phyloP scores from a whole-genome alignment of 805 yeast genomes.

The Myxozyma monticola region DNA sequence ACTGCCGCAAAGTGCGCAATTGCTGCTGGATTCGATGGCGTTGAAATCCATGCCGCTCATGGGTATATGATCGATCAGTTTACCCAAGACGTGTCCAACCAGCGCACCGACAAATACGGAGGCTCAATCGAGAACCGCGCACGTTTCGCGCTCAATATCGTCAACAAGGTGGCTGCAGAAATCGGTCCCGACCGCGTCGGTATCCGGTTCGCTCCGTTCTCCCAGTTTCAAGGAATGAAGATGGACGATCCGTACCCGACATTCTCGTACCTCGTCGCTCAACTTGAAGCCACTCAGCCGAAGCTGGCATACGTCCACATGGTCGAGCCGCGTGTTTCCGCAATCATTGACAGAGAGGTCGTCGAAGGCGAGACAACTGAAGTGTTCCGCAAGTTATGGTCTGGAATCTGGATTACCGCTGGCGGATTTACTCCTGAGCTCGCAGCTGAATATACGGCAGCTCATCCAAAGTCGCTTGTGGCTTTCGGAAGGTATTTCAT shows the following conservation, averaged over 20 bases:
- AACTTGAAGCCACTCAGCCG: conserved; percentile 44
- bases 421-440: conserved; percentile 30
- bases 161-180: conserved; percentile 52
- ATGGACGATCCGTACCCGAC: conserved; percentile 41
- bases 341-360: conserved; percentile 21
- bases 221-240: conserved; percentile 37
- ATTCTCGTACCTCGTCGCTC: conserved; percentile 45
- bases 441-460: conserved; percentile 13
- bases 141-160: conserved; percentile 52
- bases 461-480: conserved; percentile 32
- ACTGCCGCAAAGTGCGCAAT: conserved; percentile 55
- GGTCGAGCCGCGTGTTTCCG: conserved; percentile 49
- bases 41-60: conserved; percentile 66
- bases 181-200: conserved; percentile 49
- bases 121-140: conserved; percentile 61
- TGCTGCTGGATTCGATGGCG: conserved; percentile 59
- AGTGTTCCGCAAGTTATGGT: conserved; percentile 15
- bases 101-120: conserved; percentile 62
- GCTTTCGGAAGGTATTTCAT: conserved; percentile 53
- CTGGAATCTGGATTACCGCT: conserved; percentile 29
- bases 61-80: conserved; percentile 57
- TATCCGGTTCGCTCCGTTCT: conserved; percentile 45
- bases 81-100: conserved; percentile 47
- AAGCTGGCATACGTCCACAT: conserved; percentile 47
- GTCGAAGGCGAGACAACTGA: conserved; percentile 10